phyloP scores from a whole-genome alignment of 2,329 filamentous ascomycete genomes.

The Leptographium procerum region DNA sequence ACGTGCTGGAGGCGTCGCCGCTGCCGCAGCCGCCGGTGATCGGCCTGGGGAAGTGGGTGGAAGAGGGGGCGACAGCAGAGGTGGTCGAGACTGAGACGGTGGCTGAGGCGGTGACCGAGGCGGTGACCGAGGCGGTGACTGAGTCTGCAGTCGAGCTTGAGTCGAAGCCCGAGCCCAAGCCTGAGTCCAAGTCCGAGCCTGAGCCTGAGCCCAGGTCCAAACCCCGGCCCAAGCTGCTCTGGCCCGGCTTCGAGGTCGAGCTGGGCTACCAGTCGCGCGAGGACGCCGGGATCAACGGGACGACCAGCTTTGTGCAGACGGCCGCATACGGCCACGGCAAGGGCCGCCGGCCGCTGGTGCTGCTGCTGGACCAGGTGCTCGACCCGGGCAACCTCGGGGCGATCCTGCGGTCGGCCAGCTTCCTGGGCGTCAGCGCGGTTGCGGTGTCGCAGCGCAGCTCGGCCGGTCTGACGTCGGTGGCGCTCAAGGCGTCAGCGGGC shows the following conservation, averaged over 20 bases:
- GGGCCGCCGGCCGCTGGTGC: slow-evolving; percentile 52
- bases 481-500: slow-evolving; percentile 79
- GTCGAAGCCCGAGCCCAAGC: too few relatives aligned
- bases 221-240: background rate
- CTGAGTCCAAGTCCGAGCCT: too few relatives aligned
- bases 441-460: slow-evolving; percentile 63
- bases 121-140: too few relatives aligned
- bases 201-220: too few relatives aligned
- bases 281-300: slow-evolving; percentile 63
- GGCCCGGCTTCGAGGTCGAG: slow-evolving; percentile 42
- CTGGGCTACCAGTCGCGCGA: slow-evolving; percentile 62
- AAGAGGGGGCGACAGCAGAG: background rate
- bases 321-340: slow-evolving; percentile 1
- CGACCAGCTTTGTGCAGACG: slow-evolving; percentile 33
- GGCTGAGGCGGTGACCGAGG: background rate
- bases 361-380: slow-evolving; percentile 64
- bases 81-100: background rate
- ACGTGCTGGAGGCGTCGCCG: slow-evolving; percentile 76
- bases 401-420: slow-evolving; percentile 79
- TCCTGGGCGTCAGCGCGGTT: slow-evolving; percentile 80
- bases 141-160: too few relatives aligned
- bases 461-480: slow-evolving; percentile 62
- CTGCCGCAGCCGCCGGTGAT: slow-evolving; percentile 61
- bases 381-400: slow-evolving; percentile 87
- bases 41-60: slow-evolving; percentile 35